phyloP scores from a whole-genome alignment of 495 filamentous ascomycete genomes.

The Aspergillus olivimuriae region DNA sequence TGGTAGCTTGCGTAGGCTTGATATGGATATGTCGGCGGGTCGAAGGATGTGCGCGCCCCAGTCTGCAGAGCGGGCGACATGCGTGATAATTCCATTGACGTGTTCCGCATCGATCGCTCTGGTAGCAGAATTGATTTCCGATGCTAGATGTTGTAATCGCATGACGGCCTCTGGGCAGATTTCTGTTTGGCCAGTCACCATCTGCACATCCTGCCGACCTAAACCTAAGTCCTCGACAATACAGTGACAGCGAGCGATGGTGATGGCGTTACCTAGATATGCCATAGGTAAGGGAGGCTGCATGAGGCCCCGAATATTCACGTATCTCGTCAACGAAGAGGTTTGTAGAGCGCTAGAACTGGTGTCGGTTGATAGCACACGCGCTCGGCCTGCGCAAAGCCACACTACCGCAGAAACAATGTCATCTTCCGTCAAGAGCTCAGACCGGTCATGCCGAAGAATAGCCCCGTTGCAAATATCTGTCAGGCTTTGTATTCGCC shows the following conservation, averaged over 20 bases:
- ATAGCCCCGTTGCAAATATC: not conserved
- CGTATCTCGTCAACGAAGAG: not conserved
- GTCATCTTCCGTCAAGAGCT: not conserved
- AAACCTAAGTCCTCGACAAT: not conserved
- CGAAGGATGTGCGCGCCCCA: not conserved
- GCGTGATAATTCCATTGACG: not conserved
- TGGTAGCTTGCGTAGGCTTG: not conserved
- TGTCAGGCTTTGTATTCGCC: not conserved
- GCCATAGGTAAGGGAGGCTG: not conserved
- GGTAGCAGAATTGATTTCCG: not conserved
- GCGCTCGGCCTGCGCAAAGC: not conserved
- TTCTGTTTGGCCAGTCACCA: not conserved
- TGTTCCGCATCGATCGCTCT: not conserved
- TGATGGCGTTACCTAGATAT: not conserved
- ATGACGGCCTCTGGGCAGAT: not conserved
- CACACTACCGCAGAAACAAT: not conserved
- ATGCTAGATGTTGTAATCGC: not conserved
- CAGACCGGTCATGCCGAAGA: not conserved
- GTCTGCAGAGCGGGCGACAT: not conserved
- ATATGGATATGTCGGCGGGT: not conserved
- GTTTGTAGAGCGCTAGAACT: too few relatives aligned
- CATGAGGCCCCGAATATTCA: not conserved
- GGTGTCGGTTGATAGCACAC: not conserved
- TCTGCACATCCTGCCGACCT: not conserved
- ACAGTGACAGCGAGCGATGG: not conserved